phyloP scores from a whole-genome alignment of 139 green algal genomes.

The Coelastrella sp. region DNA sequence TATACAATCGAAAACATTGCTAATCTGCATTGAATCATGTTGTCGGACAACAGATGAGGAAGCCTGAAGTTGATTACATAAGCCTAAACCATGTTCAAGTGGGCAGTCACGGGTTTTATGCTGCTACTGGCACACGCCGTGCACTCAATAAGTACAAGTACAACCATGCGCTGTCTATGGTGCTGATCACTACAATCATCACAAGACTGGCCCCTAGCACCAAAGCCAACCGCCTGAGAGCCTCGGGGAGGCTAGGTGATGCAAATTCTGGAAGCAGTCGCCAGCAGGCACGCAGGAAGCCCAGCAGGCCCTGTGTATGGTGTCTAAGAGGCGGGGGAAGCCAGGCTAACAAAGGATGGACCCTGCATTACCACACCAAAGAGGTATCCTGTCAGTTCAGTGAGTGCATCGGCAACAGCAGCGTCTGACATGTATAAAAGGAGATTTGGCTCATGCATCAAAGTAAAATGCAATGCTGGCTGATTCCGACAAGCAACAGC shows the following conservation, averaged over 20 bases:
- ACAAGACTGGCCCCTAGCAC: slow-evolving; percentile 45
- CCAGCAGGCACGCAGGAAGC: slow-evolving; percentile 31
- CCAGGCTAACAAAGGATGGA: not conserved
- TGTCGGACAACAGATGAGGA: too few relatives aligned
- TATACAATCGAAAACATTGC: too few relatives aligned
- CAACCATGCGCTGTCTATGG: slow-evolving; percentile 49
- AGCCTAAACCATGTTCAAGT: not conserved
- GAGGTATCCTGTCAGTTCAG: too few relatives aligned
- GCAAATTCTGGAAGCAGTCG: slow-evolving; percentile 37
- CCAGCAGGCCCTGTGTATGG: slow-evolving; percentile 2
- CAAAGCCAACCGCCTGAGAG: slow-evolving; percentile 26
- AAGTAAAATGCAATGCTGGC: too few relatives aligned
- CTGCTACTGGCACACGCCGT: not conserved
- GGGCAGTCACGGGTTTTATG: not conserved
- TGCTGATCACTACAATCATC: slow-evolving; percentile 33
- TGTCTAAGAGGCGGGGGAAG: not conserved
- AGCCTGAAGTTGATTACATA: too few relatives aligned
- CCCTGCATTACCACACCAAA: not conserved
- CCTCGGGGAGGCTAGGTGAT: slow-evolving; percentile 2
- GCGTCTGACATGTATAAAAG: too few relatives aligned
- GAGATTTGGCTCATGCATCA: too few relatives aligned
- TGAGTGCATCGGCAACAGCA: too few relatives aligned
- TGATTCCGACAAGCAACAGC: too few relatives aligned
- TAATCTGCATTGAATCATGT: too few relatives aligned
- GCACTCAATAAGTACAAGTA: slow-evolving; percentile 44